Base-by-base conservation (phyloP, 208 protist species). In the Porcisia hertigi region DNA sequence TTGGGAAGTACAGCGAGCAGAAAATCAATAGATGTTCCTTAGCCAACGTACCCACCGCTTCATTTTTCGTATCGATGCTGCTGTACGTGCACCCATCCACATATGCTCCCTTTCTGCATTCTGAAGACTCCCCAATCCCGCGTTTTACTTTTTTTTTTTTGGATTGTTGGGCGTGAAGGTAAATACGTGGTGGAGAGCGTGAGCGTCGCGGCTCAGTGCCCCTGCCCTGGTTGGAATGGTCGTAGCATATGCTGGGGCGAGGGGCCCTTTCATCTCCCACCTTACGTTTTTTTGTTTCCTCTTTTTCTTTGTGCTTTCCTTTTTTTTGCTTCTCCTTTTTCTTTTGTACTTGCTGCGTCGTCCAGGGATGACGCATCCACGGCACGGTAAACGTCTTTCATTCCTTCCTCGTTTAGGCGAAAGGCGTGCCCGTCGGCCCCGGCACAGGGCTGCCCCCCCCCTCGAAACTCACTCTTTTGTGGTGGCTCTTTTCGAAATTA, bases 241-340 rank as follows among this genome's bases (percentile, higher is more conserved):
- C 18, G 60, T 25, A 25, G 39, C 41, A 52, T 18, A 1, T 52
- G 47, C 8, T 9, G 23, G 23, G 23, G 55, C n/a, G 55, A 20
- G n/a, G n/a, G 55, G 16, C 63, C 47, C 63, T 34, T 18, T 52
- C 41, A 67, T 49, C 41, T 47, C 49, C 25, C 30, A 47, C 14
- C 53, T 41, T 30, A 30, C 30, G 45, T 58, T 52, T 36, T 57
- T 23, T 57, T 67, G 43, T 57, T 7, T 6, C 59, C 59, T 41
- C 54, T 59, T 77, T 69, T 79, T 67, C 58, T n/a, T 41, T 45
- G 47, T 69, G 30, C n/a, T 43, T 71, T 54, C 23, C 25, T 45
- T 69, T 52, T 60, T n/a, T 14, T 47, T 23, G 71, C 20, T 64
- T 77, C 9, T 47, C 9, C 73, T 39, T 64, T 77, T 60, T 30